These are phyloP conservation scores for Pestalotiopsis fici DNA, from an alignment of 2,329 filamentous ascomycete species.

Conservation along the genomic window DNA sequence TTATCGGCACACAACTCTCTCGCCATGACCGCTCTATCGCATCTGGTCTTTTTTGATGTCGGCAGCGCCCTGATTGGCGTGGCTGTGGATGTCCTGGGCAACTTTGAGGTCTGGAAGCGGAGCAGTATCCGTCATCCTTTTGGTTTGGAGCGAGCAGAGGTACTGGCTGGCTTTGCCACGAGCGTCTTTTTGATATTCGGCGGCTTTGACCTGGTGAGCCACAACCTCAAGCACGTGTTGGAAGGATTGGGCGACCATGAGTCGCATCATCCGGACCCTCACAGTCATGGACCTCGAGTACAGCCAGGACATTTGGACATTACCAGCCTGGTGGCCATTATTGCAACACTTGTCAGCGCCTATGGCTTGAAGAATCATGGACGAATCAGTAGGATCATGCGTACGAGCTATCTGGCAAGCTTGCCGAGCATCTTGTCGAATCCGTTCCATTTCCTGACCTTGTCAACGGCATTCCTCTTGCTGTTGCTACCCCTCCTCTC, in stretches of 20 bases:
- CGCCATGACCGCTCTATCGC: conserved; percentile 88
- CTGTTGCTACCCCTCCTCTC: conserved; percentile 81
- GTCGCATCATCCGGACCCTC: conserved; percentile 69
- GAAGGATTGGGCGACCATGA: conserved; percentile 71
- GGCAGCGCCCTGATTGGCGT: conserved; percentile 90
- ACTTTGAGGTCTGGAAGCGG: conserved; percentile 97
- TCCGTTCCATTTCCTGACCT: conserved; percentile 90
- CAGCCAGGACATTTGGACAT: conserved; percentile 78
- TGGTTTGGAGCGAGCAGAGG: conserved; percentile 87
- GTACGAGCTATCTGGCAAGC: conserved; percentile 77
- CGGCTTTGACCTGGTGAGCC: conserved; percentile 91
- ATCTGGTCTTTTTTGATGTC: conserved; percentile 93
- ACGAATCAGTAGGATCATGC: conserved; percentile 88
- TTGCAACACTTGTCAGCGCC: conserved; percentile 82
- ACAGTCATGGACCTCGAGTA: conserved; percentile 50
- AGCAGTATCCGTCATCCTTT: conserved; percentile 94
- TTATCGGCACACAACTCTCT: conserved; percentile 84
- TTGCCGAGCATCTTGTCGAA: conserved; percentile 89
- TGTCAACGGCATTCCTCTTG: conserved; percentile 81
- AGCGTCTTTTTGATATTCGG: conserved; percentile 97
- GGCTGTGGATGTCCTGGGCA: conserved; percentile 86
- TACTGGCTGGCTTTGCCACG: conserved; percentile 93
- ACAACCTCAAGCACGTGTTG: conserved; percentile 90
- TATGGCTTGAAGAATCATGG: conserved; percentile 88
- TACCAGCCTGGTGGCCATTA: conserved; percentile 78